Evolutionary conservation across 139 green algal species (phyloP).

Genomic region (Chlorella sp.): DNA sequence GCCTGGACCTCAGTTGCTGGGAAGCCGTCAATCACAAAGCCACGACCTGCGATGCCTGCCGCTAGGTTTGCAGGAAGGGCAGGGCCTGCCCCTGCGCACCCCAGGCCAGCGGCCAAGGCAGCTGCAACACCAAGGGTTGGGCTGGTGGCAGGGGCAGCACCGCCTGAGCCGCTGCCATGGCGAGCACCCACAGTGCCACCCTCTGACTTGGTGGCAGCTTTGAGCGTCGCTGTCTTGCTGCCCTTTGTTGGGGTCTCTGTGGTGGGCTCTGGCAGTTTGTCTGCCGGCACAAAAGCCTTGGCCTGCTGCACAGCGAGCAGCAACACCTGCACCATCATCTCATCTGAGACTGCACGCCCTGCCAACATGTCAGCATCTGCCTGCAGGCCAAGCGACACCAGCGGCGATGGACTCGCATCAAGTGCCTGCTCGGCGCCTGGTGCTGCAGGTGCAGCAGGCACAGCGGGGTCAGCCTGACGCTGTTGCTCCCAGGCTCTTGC

Average conservation of each 20-base stretch:
- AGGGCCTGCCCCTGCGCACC: too few relatives aligned
- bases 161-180: neutral
- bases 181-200: neutral
- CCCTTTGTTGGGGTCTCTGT: too few relatives aligned
- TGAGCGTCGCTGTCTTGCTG: neutral
- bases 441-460: too few relatives aligned
- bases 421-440: too few relatives aligned
- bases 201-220: conserved; percentile 8
- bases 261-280: too few relatives aligned
- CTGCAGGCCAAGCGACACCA: conserved; percentile 19
- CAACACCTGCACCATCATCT: conserved; percentile 32
- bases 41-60: conserved; percentile 13
- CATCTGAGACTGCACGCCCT: conserved; percentile 31
- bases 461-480: neutral
- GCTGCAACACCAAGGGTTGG: too few relatives aligned
- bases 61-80: too few relatives aligned
- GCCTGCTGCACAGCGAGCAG: conserved; percentile 41
- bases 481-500: neutral
- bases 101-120: too few relatives aligned
- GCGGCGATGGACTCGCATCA: neutral
- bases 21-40: conserved; percentile 74
- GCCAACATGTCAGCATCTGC: conserved; percentile 14
- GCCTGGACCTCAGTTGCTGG: conserved; percentile 49
- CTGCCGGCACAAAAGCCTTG: conserved; percentile 10
- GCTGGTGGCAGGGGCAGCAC: neutral